Conservation (phyloP, 768 basidiomycete species). For the Leucosporidium scottii region DNA sequence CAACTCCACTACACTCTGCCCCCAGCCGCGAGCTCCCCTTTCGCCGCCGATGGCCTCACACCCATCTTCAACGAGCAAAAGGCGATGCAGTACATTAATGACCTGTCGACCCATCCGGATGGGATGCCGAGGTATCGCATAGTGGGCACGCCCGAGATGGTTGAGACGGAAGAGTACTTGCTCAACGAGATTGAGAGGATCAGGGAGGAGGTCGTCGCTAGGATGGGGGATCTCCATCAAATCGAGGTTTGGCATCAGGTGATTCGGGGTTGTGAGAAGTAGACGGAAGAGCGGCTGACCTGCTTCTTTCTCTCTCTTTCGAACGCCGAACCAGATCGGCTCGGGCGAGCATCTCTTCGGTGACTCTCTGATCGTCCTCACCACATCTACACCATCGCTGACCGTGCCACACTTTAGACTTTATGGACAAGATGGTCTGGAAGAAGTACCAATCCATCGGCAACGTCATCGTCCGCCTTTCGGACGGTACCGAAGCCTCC, state of each 20-base stretch:
- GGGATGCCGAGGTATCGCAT: constrained; percentile 76
- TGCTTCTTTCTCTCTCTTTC: no score
- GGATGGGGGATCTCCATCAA: constrained; percentile 50
- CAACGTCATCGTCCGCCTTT: constrained; percentile 81
- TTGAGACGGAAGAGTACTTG: constrained; percentile 76
- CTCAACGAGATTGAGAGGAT: constrained; percentile 58
- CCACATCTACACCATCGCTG: background rate
- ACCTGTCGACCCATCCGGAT: constrained; percentile 46
- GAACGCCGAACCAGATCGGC: background rate
- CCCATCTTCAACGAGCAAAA: constrained; percentile 31
- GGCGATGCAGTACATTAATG: constrained; percentile 35
- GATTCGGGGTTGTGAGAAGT: background rate
- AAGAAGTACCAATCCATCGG: constrained; percentile 55
- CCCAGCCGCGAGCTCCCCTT: background rate
- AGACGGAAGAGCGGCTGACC: background rate
- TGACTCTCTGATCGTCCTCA: background rate
- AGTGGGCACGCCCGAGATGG: constrained; percentile 83
- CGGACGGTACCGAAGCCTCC: constrained; percentile 61
- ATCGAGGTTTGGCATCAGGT: constrained; percentile 84
- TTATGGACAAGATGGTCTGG: constrained; percentile 47
- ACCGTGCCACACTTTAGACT: constrained; percentile 65
- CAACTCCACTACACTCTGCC: constrained; percentile 29
- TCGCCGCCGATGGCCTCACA: background rate
- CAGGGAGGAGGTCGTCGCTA: constrained; percentile 43
- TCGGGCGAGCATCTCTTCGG: constrained; percentile 21